A percentile compares a stretch with the other conserved stretches of the same genome.
phyloP scores from a whole-genome alignment of 768 basidiomycete species.

The Paxillus ammoniavirescens region DNA sequence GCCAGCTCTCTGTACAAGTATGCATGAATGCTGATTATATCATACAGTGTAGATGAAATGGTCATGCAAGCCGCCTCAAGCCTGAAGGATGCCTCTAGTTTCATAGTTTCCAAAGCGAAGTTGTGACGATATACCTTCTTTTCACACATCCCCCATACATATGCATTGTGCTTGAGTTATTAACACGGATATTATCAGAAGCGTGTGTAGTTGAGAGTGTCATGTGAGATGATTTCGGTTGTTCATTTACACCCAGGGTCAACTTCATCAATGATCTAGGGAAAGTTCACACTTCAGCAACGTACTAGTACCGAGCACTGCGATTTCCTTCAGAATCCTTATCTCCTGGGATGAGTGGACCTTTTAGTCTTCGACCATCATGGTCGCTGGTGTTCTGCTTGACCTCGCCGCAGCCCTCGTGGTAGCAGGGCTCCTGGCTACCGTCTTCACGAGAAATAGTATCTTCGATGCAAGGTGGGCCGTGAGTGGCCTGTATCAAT shows the following conservation, averaged over 20 bases:
- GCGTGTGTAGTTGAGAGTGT: not conserved
- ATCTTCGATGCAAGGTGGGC: not conserved
- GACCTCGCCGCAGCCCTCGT: slow-evolving; percentile 1
- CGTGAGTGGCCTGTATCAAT: not conserved
- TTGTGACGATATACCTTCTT: slow-evolving; percentile 29
- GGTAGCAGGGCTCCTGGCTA: not conserved
- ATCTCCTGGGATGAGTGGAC: not conserved
- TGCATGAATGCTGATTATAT: slow-evolving; percentile 7
- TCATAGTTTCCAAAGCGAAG: slow-evolving; percentile 48
- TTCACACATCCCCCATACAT: too few relatives aligned
- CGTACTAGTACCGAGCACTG: too few relatives aligned
- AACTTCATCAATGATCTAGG: not conserved
- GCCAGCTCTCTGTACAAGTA: not conserved
- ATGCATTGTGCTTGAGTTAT: too few relatives aligned
- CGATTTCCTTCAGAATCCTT: not conserved
- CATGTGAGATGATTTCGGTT: not conserved
- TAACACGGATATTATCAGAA: too few relatives aligned
- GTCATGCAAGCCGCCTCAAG: slow-evolving; percentile 66
- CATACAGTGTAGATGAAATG: slow-evolving; percentile 73
- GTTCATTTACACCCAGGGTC: too few relatives aligned
- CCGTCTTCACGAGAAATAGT: not conserved
- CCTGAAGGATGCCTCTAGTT: slow-evolving; percentile 43
- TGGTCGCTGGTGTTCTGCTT: slow-evolving; percentile 3
- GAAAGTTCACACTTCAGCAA: too few relatives aligned
- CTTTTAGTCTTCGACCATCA: slow-evolving; percentile 2